phyloP scores from a whole-genome alignment of 2,329 filamentous ascomycete genomes.

The Hyphodiscus sp. region DNA sequence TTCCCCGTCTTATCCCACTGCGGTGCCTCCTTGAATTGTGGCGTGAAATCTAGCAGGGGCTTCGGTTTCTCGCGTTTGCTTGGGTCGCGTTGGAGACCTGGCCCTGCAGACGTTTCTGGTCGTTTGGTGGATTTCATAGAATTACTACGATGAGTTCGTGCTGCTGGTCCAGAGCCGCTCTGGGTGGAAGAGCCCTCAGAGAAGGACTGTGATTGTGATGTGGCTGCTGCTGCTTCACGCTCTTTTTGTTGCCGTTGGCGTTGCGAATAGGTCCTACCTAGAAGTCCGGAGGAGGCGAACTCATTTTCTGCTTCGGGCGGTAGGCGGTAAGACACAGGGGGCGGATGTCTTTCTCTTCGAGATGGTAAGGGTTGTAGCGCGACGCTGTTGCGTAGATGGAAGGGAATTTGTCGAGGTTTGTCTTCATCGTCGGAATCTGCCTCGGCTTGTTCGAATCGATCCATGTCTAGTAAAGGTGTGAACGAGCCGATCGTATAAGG shows the following conservation, averaged over 20 bases:
- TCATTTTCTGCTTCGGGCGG: slow-evolving; percentile 27
- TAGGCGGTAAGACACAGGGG: slow-evolving; percentile 20
- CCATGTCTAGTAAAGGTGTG: slow-evolving; percentile 59
- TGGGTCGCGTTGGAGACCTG: slow-evolving; percentile 6
- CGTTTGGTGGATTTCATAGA: slow-evolving; percentile 17
- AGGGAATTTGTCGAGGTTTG: slow-evolving; percentile 24
- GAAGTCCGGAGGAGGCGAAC: slow-evolving; percentile 40
- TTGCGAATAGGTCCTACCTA: slow-evolving; percentile 44
- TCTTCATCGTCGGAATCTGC: slow-evolving; percentile 26
- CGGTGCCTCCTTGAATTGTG: slow-evolving; percentile 57
- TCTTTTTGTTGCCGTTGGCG: slow-evolving; percentile 32
- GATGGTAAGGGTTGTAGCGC: slow-evolving; percentile 9
- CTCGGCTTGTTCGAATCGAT: slow-evolving; percentile 40
- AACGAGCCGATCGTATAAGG: slow-evolving; percentile 62
- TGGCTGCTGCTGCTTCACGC: slow-evolving; percentile 14
- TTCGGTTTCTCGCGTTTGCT: slow-evolving; percentile 30
- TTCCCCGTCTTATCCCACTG: slow-evolving; percentile 48
- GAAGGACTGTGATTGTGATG: slow-evolving; percentile 32
- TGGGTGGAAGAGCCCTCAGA: slow-evolving; percentile 51
- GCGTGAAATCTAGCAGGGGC: slow-evolving; percentile 63
- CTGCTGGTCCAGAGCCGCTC: slow-evolving; percentile 32
- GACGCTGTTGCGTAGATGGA: slow-evolving; percentile 25
- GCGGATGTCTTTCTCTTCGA: slow-evolving; percentile 17
- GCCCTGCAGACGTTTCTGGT: slow-evolving; percentile 1
- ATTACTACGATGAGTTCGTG: slow-evolving; percentile 25